Conservation (phyloP, 805 yeast species). For the Yamadazyma nakazawae region DNA sequence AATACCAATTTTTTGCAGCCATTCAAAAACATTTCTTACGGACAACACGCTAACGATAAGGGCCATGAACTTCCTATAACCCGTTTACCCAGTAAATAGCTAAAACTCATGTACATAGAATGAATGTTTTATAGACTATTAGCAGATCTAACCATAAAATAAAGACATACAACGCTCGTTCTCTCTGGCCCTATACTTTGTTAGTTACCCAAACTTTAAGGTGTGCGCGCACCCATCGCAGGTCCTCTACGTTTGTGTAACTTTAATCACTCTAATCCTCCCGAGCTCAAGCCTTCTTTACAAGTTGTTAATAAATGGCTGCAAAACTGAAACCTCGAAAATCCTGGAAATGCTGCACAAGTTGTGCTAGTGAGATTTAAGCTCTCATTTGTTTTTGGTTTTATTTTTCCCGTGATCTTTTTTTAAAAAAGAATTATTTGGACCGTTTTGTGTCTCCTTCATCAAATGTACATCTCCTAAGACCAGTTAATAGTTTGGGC, state of each 20-base stretch:
- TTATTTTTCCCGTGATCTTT: not conserved
- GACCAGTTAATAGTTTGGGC: no score
- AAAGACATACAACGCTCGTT: no score
- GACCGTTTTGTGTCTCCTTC: no score
- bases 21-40: constrained; percentile 63
- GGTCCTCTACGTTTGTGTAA: not conserved
- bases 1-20: constrained; percentile 41
- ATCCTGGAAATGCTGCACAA: not conserved
- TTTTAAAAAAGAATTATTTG: not conserved
- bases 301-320: constrained; percentile 2
- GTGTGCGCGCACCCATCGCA: not conserved
- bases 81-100: constrained; percentile 15
- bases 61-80: constrained; percentile 49
- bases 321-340: constrained; percentile 1
- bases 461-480: no score
- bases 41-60: constrained; percentile 47
- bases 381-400: not conserved
- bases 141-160: no score
- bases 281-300: not conserved
- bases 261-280: not conserved
- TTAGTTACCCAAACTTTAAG: no score
- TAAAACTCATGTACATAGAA: not conserved
- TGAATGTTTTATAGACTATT: not conserved
- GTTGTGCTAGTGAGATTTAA: not conserved
- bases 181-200: no score